Conservation (phyloP, 768 basidiomycete genomes). For the Auriscalpium vulgare region DNA sequence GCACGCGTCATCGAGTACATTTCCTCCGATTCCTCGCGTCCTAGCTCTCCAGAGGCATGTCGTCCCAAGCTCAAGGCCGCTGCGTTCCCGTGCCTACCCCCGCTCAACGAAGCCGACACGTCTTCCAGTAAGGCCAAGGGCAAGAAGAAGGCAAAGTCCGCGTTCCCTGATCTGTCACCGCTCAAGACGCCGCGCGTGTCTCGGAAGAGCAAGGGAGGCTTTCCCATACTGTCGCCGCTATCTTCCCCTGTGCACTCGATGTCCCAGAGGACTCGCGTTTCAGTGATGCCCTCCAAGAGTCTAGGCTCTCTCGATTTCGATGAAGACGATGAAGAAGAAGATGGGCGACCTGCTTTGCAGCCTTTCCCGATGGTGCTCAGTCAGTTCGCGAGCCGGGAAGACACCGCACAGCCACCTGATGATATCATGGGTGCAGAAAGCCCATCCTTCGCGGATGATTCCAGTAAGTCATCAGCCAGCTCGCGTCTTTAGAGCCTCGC, state of each 20-base stretch:
- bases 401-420: not conserved
- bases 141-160: not conserved
- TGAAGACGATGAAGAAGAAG: conserved; percentile 4
- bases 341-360: conserved; percentile 1
- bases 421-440: too few relatives aligned
- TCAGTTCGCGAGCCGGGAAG: not conserved
- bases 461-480: conserved; percentile 7
- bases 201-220: conserved; percentile 3
- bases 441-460: conserved; percentile 5
- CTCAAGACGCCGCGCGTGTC: not conserved
- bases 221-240: conserved; percentile 9
- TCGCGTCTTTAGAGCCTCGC: not conserved
- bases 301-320: not conserved
- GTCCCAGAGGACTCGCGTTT: not conserved
- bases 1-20: too few relatives aligned
- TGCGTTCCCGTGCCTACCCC: not conserved
- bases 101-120: not conserved
- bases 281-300: not conserved
- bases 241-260: conserved; percentile 7
- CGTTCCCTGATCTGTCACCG: not conserved
- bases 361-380: conserved; percentile 12
- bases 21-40: not conserved
- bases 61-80: not conserved
- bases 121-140: not conserved
- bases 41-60: not conserved